Percentiles rank a stretch among this genome's conserved stretches.
Evolutionary conservation across 352 stramenopile genomes (phyloP).

Genomic region (Pythium scleroteichum): DNA sequence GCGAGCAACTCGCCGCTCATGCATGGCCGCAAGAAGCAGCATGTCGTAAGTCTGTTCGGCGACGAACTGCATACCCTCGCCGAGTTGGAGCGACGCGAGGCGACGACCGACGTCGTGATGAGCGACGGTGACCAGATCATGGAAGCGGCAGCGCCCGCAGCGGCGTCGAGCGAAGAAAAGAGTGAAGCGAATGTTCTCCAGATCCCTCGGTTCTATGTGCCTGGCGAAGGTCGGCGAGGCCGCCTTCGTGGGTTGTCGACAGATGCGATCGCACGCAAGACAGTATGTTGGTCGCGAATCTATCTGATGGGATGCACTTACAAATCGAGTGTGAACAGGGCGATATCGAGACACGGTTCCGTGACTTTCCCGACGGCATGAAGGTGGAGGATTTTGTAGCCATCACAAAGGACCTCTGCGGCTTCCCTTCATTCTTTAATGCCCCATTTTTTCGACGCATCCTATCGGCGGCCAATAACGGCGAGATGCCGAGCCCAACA

Average conservation of each 20-base stretch:
- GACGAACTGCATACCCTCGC: slow-evolving; percentile 60
- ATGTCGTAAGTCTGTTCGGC: slow-evolving; percentile 75
- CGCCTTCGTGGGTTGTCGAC: slow-evolving; percentile 61
- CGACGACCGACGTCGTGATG: slow-evolving; percentile 42
- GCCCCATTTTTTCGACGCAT: slow-evolving; percentile 95
- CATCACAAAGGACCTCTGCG: slow-evolving; percentile 97
- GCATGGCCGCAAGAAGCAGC: slow-evolving; percentile 55
- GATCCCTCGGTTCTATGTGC: slow-evolving; percentile 76
- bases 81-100: slow-evolving; percentile 47
- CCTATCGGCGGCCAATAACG: slow-evolving; percentile 29
- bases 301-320: background rate
- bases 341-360: slow-evolving; percentile 80
- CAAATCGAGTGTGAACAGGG: slow-evolving; percentile 17
- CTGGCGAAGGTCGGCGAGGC: slow-evolving; percentile 59
- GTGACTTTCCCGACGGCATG: slow-evolving; percentile 80
- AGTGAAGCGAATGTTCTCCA: slow-evolving; percentile 22
- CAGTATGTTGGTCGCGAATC: slow-evolving; percentile 24
- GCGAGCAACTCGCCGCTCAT: slow-evolving; percentile 40
- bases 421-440: slow-evolving; percentile 99
- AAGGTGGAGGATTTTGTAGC: slow-evolving; percentile 90
- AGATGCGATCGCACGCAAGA: slow-evolving; percentile 64
- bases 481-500: slow-evolving; percentile 19
- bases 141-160: slow-evolving; percentile 20
- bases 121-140: slow-evolving; percentile 43
- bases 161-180: slow-evolving; percentile 17